Percentiles rank a stretch among this genome's conserved stretches.
Evolutionary conservation across 163 green algal species (phyloP).

Genomic region (Scenedesmus sp.): DNA sequence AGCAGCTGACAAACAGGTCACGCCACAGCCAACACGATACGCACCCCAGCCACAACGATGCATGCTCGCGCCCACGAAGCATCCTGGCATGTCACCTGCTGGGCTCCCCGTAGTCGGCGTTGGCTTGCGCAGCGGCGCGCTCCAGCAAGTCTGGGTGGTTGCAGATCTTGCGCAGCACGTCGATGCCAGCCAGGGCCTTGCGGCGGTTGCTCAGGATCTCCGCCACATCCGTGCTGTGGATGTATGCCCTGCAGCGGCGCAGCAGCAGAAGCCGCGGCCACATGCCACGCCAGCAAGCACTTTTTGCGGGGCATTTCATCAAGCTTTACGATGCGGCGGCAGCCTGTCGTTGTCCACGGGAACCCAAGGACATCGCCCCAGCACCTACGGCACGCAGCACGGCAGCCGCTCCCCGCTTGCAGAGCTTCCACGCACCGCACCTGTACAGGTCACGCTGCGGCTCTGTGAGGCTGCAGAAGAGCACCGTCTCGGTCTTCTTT

Average conservation of each 20-base stretch:
- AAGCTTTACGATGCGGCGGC: no score
- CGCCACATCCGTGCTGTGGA: constrained; percentile 81
- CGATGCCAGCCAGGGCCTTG: constrained; percentile 93
- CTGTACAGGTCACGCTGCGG: constrained; percentile 92
- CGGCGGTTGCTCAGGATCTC: constrained; percentile 75
- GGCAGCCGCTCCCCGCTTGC: neutral
- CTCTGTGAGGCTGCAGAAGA: constrained; percentile 92
- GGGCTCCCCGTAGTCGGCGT: constrained; percentile 62
- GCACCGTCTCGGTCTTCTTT: constrained; percentile 96
- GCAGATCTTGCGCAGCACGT: constrained; percentile 98
- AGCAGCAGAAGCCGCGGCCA: neutral
- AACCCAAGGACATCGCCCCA: no score
- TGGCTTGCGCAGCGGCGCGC: constrained; percentile 48
- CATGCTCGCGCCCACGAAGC: no score
- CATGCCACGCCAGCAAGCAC: neutral
- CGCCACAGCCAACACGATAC: no score
- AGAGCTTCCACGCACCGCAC: neutral
- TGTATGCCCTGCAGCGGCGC: constrained; percentile 72
- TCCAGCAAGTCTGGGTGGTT: constrained; percentile 98
- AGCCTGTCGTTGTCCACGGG: no score
- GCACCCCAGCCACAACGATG: neutral
- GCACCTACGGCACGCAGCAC: neutral
- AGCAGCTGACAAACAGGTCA: no score
- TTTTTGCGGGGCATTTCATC: neutral
- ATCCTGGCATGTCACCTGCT: neutral